These are phyloP conservation scores for Microbotryum intermedium DNA, from an alignment of 1,284 basidiomycete species.

Conservation along the genomic window DNA sequence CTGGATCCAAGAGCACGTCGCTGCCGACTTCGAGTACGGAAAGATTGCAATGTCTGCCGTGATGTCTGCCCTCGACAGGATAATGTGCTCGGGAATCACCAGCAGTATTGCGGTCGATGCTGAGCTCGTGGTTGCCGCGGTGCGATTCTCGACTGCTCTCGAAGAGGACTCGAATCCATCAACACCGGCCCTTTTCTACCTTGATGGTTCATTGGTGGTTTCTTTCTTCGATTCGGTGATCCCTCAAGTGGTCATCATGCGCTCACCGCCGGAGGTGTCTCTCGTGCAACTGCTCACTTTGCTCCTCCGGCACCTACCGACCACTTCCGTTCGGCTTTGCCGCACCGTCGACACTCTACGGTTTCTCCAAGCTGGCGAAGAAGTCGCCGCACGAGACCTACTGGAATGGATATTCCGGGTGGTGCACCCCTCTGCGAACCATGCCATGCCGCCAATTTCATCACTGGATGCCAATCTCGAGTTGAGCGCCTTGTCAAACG, in stretches of 20 bases:
- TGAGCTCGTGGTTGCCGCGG: background rate
- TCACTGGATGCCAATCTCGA: slow-evolving; percentile 6
- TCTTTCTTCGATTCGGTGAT: background rate
- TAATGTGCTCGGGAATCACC: background rate
- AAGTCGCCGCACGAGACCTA: slow-evolving; percentile 39
- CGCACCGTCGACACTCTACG: slow-evolving; percentile 5
- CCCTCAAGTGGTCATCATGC: too few species aligned
- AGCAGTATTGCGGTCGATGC: background rate
- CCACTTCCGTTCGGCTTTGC: background rate
- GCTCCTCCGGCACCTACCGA: slow-evolving; percentile 4
- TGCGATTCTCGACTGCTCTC: slow-evolving; percentile 9
- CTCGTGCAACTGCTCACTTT: background rate
- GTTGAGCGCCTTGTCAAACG: background rate
- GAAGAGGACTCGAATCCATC: slow-evolving; percentile 6
- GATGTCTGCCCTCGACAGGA: background rate
- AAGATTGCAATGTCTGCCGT: background rate
- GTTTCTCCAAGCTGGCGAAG: slow-evolving; percentile 35
- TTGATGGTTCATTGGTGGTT: background rate
- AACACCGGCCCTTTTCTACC: slow-evolving; percentile 3
- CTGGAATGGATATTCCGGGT: slow-evolving; percentile 37
- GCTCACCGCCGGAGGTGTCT: background rate
- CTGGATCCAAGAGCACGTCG: slow-evolving; percentile 13
- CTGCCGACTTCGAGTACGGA: background rate
- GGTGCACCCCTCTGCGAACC: slow-evolving; percentile 5
- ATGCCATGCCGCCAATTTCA: slow-evolving; percentile 8